Percentiles rank a stretch among this genome's conserved stretches.
Conservation (phyloP, 495 filamentous ascomycete species). For the Xylaria cubensis region DNA sequence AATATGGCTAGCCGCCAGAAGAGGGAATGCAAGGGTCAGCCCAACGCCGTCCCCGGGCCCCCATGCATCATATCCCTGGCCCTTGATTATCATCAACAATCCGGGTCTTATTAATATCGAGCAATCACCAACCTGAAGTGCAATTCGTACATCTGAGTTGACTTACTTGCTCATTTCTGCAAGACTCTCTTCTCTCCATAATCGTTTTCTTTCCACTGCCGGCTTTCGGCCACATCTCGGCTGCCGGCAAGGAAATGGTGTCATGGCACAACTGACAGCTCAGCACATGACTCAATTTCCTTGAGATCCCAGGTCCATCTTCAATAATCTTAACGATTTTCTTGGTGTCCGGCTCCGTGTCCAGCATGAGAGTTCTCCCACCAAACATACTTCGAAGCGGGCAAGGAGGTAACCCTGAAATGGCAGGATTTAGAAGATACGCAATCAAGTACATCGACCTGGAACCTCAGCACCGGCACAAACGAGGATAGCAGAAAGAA, state of each 20-base stretch:
- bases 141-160: constrained; percentile 19
- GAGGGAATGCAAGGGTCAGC: constrained; percentile 31
- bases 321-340: neutral
- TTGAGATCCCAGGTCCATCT: constrained; percentile 2
- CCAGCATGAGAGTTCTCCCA: neutral
- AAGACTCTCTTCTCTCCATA: neutral
- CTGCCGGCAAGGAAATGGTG: constrained; percentile 20
- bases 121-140: constrained; percentile 27
- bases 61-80: constrained; percentile 31
- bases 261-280: constrained; percentile 23
- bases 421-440: constrained; percentile 1
- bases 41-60: constrained; percentile 31
- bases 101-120: constrained; percentile 31
- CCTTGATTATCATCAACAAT: constrained; percentile 28
- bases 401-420: constrained; percentile 14
- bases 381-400: neutral
- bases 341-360: neutral
- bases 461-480: neutral
- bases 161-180: constrained; percentile 14
- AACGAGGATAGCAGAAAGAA: constrained; percentile 11
- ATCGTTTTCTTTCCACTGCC: neutral
- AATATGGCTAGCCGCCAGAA: constrained; percentile 29
- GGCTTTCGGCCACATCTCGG: constrained; percentile 17
- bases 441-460: neutral
- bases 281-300: constrained; percentile 25